A percentile compares a stretch with the other conserved stretches of the same genome.
phyloP scores from a whole-genome alignment of 768 basidiomycete genomes.

The Leccinellum albellum region DNA sequence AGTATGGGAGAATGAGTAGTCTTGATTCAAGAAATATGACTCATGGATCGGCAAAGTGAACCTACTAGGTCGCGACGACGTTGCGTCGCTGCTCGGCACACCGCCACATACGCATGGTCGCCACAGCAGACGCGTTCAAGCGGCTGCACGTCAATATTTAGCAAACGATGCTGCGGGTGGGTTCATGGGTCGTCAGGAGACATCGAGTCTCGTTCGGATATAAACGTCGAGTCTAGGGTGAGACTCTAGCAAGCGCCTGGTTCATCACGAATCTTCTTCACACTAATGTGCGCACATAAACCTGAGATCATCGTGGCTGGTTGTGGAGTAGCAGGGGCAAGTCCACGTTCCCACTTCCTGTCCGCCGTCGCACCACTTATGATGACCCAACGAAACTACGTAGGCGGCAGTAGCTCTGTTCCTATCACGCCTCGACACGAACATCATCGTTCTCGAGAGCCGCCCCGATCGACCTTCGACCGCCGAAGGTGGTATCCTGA shows the following conservation, averaged over 20 bases:
- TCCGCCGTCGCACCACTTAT: not conserved
- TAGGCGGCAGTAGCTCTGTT: slow-evolving; percentile 25
- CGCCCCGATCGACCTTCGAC: slow-evolving; percentile 15
- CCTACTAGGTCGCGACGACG: not conserved
- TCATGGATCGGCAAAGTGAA: not conserved
- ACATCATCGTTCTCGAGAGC: slow-evolving; percentile 23
- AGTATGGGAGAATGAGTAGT: too few species aligned
- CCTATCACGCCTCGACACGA: slow-evolving; percentile 18
- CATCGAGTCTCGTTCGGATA: not conserved
- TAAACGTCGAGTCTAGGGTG: slow-evolving; percentile 1
- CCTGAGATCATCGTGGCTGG: slow-evolving; percentile 27
- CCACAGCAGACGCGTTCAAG: slow-evolving; percentile 18
- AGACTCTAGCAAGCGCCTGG: not conserved
- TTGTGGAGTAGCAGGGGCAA: slow-evolving; percentile 27
- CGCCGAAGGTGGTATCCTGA: slow-evolving; percentile 25
- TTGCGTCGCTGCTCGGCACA: not conserved
- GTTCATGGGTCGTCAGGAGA: not conserved
- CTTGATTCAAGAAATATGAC: too few species aligned
- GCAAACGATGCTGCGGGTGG: not conserved
- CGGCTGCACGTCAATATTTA: slow-evolving; percentile 7
- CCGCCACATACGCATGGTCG: not conserved
- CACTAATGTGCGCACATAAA: slow-evolving; percentile 16
- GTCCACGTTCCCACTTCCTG: slow-evolving; percentile 2
- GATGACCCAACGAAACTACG: not conserved
- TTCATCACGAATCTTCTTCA: too few species aligned